A percentile compares a stretch with the other conserved stretches of the same genome.
These are phyloP conservation scores for Arabidopsis arenosa DNA, from an alignment of 345 rosid genomes.

Conservation along the genomic window DNA sequence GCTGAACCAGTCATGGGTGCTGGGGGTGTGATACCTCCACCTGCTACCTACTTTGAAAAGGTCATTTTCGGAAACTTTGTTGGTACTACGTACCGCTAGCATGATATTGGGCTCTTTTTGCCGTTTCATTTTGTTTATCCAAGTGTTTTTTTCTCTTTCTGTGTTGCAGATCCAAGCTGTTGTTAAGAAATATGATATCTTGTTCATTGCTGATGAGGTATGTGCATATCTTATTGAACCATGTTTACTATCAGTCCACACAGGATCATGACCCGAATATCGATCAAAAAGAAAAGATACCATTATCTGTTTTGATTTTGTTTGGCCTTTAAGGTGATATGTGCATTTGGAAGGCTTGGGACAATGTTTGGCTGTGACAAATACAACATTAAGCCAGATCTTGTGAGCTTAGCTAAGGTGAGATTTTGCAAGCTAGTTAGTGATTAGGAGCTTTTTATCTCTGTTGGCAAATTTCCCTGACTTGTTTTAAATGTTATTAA, in stretches of 20 bases:
- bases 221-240: conserved; percentile 1
- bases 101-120: neutral
- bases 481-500: neutral
- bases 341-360: conserved; percentile 99
- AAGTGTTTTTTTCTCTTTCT: conserved; percentile 19
- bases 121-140: neutral
- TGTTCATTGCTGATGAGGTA: conserved; percentile 97
- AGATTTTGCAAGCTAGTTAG: conserved; percentile 16
- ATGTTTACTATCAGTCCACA: conserved; percentile 1
- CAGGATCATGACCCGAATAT: neutral
- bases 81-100: neutral
- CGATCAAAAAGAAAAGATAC: neutral
- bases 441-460: neutral
- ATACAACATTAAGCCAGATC: conserved; percentile 90
- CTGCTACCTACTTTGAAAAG: conserved; percentile 95
- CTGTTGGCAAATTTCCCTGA: neutral
- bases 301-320: conserved; percentile 10
- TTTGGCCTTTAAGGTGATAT: conserved; percentile 67
- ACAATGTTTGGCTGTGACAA: conserved; percentile 93
- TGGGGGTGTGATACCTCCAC: conserved; percentile 97
- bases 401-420: conserved; percentile 91
- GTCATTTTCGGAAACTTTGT: conserved; percentile 41
- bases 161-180: conserved; percentile 84
- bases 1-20: conserved; percentile 99
- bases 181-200: conserved; percentile 81